Conservation (phyloP, 2,329 filamentous ascomycete species). For the Aspergillus sclerotialis region DNA sequence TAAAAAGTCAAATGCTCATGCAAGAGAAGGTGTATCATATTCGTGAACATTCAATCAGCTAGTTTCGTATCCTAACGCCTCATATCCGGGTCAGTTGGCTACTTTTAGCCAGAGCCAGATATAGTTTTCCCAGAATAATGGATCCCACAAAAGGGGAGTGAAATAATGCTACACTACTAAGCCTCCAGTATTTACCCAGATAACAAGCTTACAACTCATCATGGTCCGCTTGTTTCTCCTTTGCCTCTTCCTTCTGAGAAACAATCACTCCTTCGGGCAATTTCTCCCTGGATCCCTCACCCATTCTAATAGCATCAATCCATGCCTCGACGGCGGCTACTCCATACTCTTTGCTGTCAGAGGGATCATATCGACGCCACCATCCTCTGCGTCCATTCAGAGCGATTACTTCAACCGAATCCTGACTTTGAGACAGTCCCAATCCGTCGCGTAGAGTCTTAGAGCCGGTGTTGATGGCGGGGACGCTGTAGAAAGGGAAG, state of each 20-base stretch:
- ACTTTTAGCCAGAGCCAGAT: no score
- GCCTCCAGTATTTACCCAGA: no score
- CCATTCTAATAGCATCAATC: conserved; percentile 86
- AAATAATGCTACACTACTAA: no score
- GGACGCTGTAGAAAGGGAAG: conserved; percentile 78
- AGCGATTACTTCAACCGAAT: conserved; percentile 64
- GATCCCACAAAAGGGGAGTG: no score
- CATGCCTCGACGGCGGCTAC: conserved; percentile 65
- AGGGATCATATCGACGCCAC: conserved; percentile 66
- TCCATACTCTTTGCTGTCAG: conserved; percentile 44
- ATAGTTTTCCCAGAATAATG: no score
- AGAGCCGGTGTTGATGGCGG: conserved; percentile 54
- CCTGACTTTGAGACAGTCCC: conserved; percentile 46
- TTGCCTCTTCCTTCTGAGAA: conserved; percentile 26
- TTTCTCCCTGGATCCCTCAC: conserved; percentile 74
- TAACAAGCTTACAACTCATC: conserved; percentile 35
- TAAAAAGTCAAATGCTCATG: no score
- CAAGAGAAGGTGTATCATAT: no score
- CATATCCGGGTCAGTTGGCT: no score
- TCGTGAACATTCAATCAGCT: no score
- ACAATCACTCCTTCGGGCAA: conserved; percentile 56
- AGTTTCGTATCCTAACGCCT: no score
- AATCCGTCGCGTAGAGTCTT: conserved; percentile 54
- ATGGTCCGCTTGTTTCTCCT: conserved; percentile 34
- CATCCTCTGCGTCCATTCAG: conserved; percentile 79